phyloP scores from a whole-genome alignment of 1,284 basidiomycete species.

The Pseudozyma tsukubaensis region DNA sequence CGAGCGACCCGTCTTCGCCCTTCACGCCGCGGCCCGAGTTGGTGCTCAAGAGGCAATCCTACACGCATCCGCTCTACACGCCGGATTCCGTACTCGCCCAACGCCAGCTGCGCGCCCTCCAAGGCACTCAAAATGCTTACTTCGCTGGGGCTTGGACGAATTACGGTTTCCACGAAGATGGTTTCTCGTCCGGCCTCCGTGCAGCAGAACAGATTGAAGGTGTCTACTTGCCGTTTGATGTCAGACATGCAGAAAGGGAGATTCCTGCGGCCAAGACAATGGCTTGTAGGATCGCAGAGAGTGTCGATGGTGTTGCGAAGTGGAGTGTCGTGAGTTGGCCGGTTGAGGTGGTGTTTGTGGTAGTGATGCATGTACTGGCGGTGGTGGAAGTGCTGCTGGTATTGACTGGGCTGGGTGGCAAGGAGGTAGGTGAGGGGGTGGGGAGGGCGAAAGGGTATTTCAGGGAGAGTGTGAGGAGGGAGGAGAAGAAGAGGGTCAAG shows the following conservation, averaged over 20 bases:
- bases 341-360: conserved; percentile 2
- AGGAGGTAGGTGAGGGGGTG: conserved; percentile 5
- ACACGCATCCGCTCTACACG: conserved; percentile 76
- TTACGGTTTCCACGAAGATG: conserved; percentile 83
- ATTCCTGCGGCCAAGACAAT: conserved; percentile 10
- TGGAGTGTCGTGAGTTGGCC: not conserved
- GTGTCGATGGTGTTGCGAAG: conserved; percentile 7
- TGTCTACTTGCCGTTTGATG: conserved; percentile 69
- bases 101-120: conserved; percentile 74
- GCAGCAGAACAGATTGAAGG: conserved; percentile 64
- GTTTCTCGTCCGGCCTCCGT: conserved; percentile 74
- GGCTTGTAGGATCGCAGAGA: conserved; percentile 17
- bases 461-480: conserved; percentile 1
- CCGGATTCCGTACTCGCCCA: conserved; percentile 73
- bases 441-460: conserved; percentile 10
- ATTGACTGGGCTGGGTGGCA: not conserved
- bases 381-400: conserved; percentile 16
- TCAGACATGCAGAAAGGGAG: conserved; percentile 62
- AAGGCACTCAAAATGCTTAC: conserved; percentile 75
- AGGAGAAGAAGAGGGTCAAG: conserved; percentile 1
- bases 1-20: conserved; percentile 62
- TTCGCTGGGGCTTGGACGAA: conserved; percentile 84
- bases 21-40: conserved; percentile 35
- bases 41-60: conserved; percentile 74
- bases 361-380: conserved; percentile 15